These are phyloP conservation scores for Diaporthe sp. DNA, from an alignment of 2,329 filamentous ascomycete species.

Conservation along the genomic window DNA sequence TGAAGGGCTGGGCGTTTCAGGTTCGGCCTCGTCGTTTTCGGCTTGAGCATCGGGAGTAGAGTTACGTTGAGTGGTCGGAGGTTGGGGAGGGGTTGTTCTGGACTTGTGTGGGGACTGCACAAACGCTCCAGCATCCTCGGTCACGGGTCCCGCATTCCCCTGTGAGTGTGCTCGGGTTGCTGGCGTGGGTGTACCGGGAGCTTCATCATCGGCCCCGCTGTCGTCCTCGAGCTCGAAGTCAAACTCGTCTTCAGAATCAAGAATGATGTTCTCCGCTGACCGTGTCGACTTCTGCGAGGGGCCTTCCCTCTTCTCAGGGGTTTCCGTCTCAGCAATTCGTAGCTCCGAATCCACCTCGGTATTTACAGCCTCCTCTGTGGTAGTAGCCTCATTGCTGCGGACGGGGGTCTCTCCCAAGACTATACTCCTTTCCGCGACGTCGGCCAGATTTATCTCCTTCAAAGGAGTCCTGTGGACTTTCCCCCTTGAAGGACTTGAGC, in stretches of 20 bases:
- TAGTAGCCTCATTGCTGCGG: not conserved
- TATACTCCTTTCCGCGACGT: conserved; percentile 36
- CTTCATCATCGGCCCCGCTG: conserved; percentile 40
- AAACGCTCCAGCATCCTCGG: not conserved
- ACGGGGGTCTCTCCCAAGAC: conserved; percentile 35
- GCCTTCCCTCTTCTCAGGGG: not conserved
- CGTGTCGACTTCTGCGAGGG: conserved; percentile 17
- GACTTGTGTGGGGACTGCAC: not conserved
- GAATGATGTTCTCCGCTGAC: conserved; percentile 55
- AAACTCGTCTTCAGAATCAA: conserved; percentile 64
- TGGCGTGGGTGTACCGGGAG: conserved; percentile 45
- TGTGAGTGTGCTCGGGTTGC: conserved; percentile 33
- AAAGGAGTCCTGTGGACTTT: conserved; percentile 35
- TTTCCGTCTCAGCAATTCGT: not conserved
- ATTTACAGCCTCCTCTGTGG: not conserved
- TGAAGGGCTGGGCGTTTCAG: conserved; percentile 36
- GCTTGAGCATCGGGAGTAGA: conserved; percentile 27
- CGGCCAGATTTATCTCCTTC: conserved; percentile 37
- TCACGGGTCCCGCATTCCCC: too few species aligned
- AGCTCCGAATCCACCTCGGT: conserved; percentile 22
- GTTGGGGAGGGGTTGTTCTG: not conserved
- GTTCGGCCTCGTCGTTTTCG: conserved; percentile 38
- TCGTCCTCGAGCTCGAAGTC: conserved; percentile 48
- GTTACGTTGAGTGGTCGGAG: not conserved
- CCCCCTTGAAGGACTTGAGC: conserved; percentile 13